Conservation (phyloP, 225 moss, liverwort and hornwort species). For the Straminergon stramineum region DNA sequence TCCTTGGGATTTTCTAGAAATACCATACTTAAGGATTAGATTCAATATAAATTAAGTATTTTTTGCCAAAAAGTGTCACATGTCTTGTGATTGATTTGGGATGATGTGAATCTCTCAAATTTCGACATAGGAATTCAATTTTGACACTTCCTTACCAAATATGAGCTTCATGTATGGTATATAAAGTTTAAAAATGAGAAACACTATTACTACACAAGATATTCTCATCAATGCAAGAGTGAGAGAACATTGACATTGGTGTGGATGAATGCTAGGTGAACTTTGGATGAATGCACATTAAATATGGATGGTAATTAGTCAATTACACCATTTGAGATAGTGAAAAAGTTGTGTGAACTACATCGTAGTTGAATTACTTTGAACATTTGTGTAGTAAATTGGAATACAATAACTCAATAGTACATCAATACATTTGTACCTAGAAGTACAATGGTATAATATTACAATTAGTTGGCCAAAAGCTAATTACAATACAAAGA, state of each 20-base stretch:
- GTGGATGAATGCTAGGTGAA: background rate
- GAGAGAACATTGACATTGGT: background rate
- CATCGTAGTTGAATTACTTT: background rate
- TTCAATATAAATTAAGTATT: background rate
- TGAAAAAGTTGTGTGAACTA: too few relatives aligned
- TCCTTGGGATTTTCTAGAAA: rapidly evolving
- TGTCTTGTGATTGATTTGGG: background rate
- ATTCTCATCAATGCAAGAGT: background rate
- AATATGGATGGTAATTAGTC: background rate
- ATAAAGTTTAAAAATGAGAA: background rate
- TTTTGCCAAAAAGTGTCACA: background rate
- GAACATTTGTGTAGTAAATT: background rate
- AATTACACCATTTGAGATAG: background rate
- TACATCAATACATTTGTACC: background rate
- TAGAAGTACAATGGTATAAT: background rate
- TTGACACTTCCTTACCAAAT: background rate
- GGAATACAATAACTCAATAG: background rate
- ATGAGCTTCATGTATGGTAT: background rate
- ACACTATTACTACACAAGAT: background rate
- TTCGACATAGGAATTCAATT: background rate
- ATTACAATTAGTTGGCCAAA: background rate
- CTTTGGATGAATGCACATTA: background rate
- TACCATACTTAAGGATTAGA: rapidly evolving
- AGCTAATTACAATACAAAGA: background rate
- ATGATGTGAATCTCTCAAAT: background rate